Conservation (phyloP, 441 rosid species). For the Euphorbia schlechtendalii region DNA sequence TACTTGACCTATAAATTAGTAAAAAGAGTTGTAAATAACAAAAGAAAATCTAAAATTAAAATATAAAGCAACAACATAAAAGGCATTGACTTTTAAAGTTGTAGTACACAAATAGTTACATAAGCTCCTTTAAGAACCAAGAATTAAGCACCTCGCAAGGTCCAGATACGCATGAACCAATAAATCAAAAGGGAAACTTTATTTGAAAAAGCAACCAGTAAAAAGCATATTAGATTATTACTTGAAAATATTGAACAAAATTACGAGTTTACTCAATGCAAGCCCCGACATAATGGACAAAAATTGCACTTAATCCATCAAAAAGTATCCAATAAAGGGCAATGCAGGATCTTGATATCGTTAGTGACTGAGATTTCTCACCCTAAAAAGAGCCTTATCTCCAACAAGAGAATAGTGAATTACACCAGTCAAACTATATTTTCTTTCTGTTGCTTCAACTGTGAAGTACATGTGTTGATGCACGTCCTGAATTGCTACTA, state of each 20-base stretch:
- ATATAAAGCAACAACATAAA: not conserved
- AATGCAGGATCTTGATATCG: not conserved
- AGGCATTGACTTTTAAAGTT: not conserved
- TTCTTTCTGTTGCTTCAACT: constrained; percentile 59
- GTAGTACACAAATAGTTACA: not conserved
- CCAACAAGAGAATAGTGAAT: constrained; percentile 88
- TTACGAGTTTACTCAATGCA: not conserved
- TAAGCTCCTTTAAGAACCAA: not conserved
- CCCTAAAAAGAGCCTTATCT: constrained; percentile 85
- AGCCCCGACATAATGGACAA: not conserved
- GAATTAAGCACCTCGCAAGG: not conserved
- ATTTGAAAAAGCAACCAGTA: not conserved
- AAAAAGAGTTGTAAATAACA: constrained; percentile 14
- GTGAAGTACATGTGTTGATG: constrained; percentile 79
- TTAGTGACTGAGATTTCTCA: constrained; percentile 24
- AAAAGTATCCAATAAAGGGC: not conserved
- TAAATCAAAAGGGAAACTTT: not conserved
- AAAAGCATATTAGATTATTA: not conserved
- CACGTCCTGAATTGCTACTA: constrained; percentile 84
- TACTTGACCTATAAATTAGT: constrained; percentile 60
- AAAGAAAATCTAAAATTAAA: constrained; percentile 6
- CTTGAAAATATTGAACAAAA: not conserved
- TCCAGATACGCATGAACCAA: not conserved
- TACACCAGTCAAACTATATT: constrained; percentile 49
- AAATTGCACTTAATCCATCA: not conserved